Evolutionary conservation across 495 filamentous ascomycete species (phyloP), one percentile per base, ranked within the genome.

Genomic region (Hypoxylon intermedium): DNA sequence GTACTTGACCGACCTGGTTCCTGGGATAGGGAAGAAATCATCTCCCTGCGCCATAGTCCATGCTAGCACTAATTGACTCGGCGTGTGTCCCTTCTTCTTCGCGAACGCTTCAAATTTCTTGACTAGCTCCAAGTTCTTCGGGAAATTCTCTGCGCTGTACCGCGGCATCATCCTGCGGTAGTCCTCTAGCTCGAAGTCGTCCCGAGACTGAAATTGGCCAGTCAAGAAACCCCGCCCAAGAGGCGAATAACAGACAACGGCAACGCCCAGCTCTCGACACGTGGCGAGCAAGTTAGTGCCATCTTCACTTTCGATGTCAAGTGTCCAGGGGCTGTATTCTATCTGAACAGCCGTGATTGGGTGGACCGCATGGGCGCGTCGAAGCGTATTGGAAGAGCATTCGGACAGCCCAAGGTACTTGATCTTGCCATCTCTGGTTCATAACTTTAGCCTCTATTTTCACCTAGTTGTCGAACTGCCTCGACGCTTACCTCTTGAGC

Each of bases 11-110:
- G 72, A 79, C 69, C 77, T 87, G 4, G 85, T 87, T 3, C 86
- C 85, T 5, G 80, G 82, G 38, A 83, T 82, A 7, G 79, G 75
- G 44, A 84, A 69, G 60, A 85, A 74, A 43, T 84, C 80, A 1
- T 78, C 74, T 4, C 83, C 84, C 67, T 87, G 84, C 6, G 77
- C 76, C 59, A 85, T 47, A 34, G 84, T 56, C 84, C 84, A 87
- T 0, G 84, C 83, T 20, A 87, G 65, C 0, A 77, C 74, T 46
- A 86, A 55, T 64, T 86, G 83, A 9, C 70, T 75, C 1, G 75
- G 34, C 1, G 80, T 82, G 48, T 54, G 68, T 0, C 74, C 73
- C 65, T 85, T 83, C 48, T 67, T 65, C n/a, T 70, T 67, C 0
- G 84, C 83, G 18, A 85, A 57, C 18, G 60, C 66, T 11, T 52